These are phyloP conservation scores for Metschnikowia sp. DNA, from an alignment of 805 yeast genomes.

Conservation along the genomic window DNA sequence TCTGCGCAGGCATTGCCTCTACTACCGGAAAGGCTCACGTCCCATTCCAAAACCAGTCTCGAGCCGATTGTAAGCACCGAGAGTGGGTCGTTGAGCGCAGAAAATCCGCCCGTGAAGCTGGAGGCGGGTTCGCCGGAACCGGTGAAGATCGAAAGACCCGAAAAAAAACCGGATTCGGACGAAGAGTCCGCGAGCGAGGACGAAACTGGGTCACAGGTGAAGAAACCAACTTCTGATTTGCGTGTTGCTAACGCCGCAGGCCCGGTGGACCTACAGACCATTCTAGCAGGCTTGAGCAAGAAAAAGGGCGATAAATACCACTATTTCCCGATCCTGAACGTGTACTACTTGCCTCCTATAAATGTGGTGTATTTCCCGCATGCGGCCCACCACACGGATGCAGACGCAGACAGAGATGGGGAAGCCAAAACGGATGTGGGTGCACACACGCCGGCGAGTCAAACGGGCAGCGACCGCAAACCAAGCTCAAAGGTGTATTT, in stretches of 20 bases:
- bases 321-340: slow-evolving; percentile 49
- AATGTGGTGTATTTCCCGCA: slow-evolving; percentile 56
- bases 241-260: neutral
- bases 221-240: neutral
- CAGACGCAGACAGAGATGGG: neutral
- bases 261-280: slow-evolving; percentile 7
- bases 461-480: slow-evolving; percentile 3
- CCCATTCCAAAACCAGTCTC: neutral
- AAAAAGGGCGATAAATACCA: slow-evolving; percentile 29
- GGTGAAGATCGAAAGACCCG: neutral
- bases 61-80: neutral
- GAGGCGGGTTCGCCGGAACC: neutral
- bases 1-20: neutral
- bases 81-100: neutral
- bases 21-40: neutral
- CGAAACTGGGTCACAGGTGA: neutral
- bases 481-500: slow-evolving; percentile 13
- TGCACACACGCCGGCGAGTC: slow-evolving; percentile 1
- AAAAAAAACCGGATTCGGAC: neutral
- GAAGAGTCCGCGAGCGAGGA: neutral
- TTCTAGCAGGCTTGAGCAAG: slow-evolving; percentile 7
- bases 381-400: slow-evolving; percentile 41
- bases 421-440: neutral
- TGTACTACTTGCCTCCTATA: slow-evolving; percentile 52
- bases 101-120: neutral